phyloP scores from a whole-genome alignment of 345 rosid species.

The Citropsis articulata region DNA sequence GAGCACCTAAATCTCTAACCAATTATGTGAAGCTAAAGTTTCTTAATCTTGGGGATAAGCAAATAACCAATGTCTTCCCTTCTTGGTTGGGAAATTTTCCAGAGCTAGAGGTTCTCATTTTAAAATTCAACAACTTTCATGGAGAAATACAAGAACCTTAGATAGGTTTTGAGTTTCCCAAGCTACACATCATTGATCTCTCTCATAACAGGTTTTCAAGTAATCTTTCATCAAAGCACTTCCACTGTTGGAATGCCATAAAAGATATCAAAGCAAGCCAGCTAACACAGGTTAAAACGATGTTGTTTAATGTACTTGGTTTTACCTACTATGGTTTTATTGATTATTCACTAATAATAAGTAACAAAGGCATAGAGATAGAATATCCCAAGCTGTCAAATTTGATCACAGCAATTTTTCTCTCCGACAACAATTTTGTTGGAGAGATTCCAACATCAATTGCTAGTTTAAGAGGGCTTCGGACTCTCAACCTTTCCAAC shows the following conservation, averaged over 20 bases:
- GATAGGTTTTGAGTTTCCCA: not conserved
- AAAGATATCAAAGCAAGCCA: not conserved
- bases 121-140: not conserved
- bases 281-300: too few species aligned
- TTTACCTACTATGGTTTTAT: too few species aligned
- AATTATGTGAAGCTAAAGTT: not conserved
- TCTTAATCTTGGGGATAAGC: not conserved
- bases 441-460: too few species aligned
- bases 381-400: too few species aligned
- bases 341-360: too few species aligned
- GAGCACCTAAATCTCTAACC: not conserved
- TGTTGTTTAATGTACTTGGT: too few species aligned
- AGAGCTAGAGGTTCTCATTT: not conserved
- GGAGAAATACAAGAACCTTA: not conserved
- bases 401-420: too few species aligned
- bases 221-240: not conserved
- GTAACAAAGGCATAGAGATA: too few species aligned
- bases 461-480: too few species aligned
- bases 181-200: not conserved
- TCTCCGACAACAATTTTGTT: too few species aligned
- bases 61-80: not conserved
- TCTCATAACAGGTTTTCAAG: not conserved
- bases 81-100: constrained; percentile 2
- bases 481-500: too few species aligned
- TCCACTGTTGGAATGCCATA: not conserved